Base-by-base conservation (phyloP, 495 filamentous ascomycete species). In the Aspergillus nanangensis region DNA sequence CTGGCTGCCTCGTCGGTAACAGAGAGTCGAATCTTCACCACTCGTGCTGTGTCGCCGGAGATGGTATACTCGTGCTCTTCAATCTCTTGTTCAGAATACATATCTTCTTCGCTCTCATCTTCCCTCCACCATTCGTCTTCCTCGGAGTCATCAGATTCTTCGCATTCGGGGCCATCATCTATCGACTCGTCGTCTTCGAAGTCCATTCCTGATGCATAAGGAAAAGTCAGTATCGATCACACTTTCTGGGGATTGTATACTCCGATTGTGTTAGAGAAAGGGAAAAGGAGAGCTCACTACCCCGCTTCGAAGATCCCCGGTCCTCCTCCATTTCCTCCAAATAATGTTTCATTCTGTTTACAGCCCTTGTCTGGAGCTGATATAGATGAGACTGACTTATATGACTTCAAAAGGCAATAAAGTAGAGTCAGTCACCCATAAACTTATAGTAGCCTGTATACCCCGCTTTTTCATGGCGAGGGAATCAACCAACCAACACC, bases 41-140 rank as follows among this genome's bases (percentile, higher is more conserved):
- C 46, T 48, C 48, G 53, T 51, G 44, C 44, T 21, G 41, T 38
- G 40, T 51, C 22, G 39, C 45, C 44, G 48, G 40, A 24, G 43
- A 20, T 51, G 37, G 44, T 51, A 49, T 56, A 56, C 37, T 56
- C 48, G 25, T 56, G 48, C 15, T 56, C 53, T 43, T 56, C 44
- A 44, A 51, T 45, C 10, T 56, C 34, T 37, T 45, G 25, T 50
- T 51, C 48, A 45, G 17, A 20, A 39, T 48, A 27, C 9, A 39
- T 42, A 42, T 48, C 38, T 51, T 56, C 44, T n/a, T n/a, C n/a
- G 44, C 41, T 56, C 19, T 56, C 36, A 48, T 51, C 53, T 50
- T 47, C 52, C 38, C 11, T 44, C 43, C 38, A 47, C 42, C 43
- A 55, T 47, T 50, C 52, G 46, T 50, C 52, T 51, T 51, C 36